Base-by-base conservation (phyloP, 2,329 filamentous ascomycete genomes). In the Beauveria pseudobassiana region DNA sequence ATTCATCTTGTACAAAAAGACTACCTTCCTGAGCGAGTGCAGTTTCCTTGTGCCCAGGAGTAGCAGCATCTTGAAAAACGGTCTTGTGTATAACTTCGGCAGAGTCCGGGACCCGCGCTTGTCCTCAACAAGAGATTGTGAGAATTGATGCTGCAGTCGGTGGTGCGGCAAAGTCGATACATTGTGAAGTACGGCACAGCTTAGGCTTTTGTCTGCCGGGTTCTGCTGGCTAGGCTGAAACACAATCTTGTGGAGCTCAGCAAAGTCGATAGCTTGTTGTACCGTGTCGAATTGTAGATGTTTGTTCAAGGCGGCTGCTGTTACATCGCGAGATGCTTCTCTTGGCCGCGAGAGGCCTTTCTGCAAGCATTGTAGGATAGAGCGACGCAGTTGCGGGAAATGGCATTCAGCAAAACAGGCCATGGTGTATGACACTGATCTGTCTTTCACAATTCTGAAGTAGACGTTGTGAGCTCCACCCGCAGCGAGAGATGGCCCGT, bases 321-420 rank as follows among this genome's bases (percentile, higher is more conserved):
- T 87, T 51, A 87, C 79, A 64, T 88, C 85, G 65, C 82, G 84
- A 2, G 84, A 79, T 6, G 80, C 77, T 57, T 82, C 81, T 63
- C 82, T 78, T 26, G 82, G 82, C 62, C 84, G 79, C 1, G 81
- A 77, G 64, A 86, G 83, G 1, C 82, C 78, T 60, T 75, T 78
- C 56, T 82, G 79, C 24, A 88, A 73, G 18, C 81, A 80, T 59
- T 79, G 78, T 20, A 88, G 70, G 18, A 87, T 81, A 14, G 80
- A 78, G 59, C 83, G 82, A 46, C 86, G 83, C 38, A 88, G 75
- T 42, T 79, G 77, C 46, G 83, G 82, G 62, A 89, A 87, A 67
- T 87, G 84, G n/a, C 86, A 82, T 67, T 88, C 86, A 7, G 85
- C 85, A 63, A 89, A 82, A 66, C 86, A 88, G 16, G 85, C 86